Evolutionary conservation across 2,329 filamentous ascomycete species (phyloP).

Genomic region (Canariomyces notabilis): DNA sequence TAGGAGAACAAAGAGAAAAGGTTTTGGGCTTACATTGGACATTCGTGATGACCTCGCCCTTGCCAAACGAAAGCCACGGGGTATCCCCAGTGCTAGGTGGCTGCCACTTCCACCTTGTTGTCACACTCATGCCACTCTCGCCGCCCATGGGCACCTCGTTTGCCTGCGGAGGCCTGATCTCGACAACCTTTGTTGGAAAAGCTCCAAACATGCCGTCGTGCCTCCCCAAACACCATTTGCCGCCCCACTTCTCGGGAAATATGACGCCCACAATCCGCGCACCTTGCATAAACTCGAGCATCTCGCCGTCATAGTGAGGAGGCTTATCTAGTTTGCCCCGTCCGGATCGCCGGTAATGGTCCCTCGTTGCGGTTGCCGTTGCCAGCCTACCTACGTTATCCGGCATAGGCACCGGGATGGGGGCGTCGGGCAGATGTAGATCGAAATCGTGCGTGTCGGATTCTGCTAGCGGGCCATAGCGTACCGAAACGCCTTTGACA

Average conservation of each 20-base stretch:
- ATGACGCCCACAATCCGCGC: conserved; percentile 46
- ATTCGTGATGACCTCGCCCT: conserved; percentile 62
- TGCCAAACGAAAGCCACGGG: conserved; percentile 58
- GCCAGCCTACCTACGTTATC: conserved; percentile 29
- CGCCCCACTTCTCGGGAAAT: conserved; percentile 47
- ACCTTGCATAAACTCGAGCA: conserved; percentile 41
- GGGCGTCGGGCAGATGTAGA: conserved; percentile 33
- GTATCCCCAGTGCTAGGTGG: conserved; percentile 36
- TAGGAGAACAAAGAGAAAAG: too few species aligned
- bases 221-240: conserved; percentile 55
- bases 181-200: conserved; percentile 45
- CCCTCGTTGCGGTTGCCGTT: conserved; percentile 32
- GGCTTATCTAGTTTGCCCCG: conserved; percentile 32
- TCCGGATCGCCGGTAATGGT: conserved; percentile 34
- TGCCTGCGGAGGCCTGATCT: conserved; percentile 43
- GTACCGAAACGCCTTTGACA: conserved; percentile 34
- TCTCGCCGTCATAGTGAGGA: conserved; percentile 29
- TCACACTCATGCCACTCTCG: conserved; percentile 44
- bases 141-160: conserved; percentile 43
- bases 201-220: conserved; percentile 49
- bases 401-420: conserved; percentile 28
- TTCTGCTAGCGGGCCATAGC: conserved; percentile 30
- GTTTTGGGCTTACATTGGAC: conserved; percentile 54
- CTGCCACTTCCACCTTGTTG: conserved; percentile 50
- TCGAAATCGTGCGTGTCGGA: conserved; percentile 31